phyloP scores from a whole-genome alignment of 2,329 filamentous ascomycete species.

The Pseudogymnoascus sp. region DNA sequence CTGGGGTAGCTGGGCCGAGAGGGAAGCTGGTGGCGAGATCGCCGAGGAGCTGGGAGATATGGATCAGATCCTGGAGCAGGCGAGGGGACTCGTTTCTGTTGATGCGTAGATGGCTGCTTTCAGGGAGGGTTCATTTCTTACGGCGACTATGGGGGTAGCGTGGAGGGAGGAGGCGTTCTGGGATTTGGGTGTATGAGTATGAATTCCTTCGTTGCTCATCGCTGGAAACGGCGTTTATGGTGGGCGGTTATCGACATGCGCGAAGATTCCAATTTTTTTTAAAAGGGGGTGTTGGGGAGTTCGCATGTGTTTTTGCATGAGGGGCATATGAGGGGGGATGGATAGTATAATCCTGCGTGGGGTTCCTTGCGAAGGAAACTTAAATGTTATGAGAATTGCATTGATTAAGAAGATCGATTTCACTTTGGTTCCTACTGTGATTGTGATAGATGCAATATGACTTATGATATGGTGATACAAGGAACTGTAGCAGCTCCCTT shows the following conservation, averaged over 20 bases:
- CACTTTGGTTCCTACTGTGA: background rate
- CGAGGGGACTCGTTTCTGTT: constrained; percentile 3
- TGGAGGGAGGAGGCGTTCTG: background rate
- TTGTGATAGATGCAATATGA: background rate
- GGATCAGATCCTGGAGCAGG: constrained; percentile 11
- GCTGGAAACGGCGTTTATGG: constrained; percentile 8
- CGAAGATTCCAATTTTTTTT: constrained; percentile 10
- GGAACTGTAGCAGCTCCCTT: background rate
- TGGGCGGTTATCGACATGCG: background rate
- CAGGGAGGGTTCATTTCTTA: constrained; percentile 2
- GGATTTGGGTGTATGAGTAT: constrained; percentile 3
- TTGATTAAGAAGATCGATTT: background rate
- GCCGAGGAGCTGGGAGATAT: constrained; percentile 15
- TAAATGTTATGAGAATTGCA: background rate
- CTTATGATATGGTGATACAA: background rate
- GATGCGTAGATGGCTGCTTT: background rate
- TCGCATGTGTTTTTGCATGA: background rate
- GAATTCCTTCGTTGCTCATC: background rate
- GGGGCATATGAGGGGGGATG: background rate
- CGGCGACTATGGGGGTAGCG: background rate
- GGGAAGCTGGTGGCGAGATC: constrained; percentile 58
- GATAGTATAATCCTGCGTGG: background rate
- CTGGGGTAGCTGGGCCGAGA: constrained; percentile 94
- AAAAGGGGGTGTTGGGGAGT: constrained; percentile 5
- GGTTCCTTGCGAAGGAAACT: background rate